These are phyloP conservation scores for Crithidia acanthocephali DNA, from an alignment of 208 protist species.

Conservation along the genomic window DNA sequence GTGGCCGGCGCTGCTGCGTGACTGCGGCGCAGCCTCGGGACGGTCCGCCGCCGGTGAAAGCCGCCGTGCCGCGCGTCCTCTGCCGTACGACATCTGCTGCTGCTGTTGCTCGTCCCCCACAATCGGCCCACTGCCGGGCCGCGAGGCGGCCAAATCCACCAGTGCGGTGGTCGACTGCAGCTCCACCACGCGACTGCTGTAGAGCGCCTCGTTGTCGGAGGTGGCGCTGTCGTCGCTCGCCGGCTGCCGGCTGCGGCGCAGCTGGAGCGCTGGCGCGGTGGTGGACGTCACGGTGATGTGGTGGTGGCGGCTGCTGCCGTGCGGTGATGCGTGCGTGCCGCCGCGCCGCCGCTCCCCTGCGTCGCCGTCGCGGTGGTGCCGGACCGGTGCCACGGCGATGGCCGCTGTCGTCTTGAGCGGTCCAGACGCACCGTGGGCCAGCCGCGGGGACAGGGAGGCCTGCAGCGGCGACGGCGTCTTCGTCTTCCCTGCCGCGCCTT, in stretches of 20 bases:
- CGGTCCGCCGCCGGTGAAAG: background rate
- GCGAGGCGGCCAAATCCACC: constrained; percentile 16
- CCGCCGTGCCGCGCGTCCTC: background rate
- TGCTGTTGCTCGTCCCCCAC: background rate
- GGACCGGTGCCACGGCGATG: too few species aligned
- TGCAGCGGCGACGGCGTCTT: constrained; percentile 6
- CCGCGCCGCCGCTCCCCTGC: background rate
- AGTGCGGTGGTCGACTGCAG: constrained; percentile 38
- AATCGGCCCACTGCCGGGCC: background rate
- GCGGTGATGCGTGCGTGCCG: background rate
- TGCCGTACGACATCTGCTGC: constrained; percentile 2
- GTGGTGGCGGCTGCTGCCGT: constrained; percentile 1
- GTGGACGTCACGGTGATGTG: constrained; percentile 19
- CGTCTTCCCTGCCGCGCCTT: background rate
- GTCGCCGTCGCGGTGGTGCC: background rate
- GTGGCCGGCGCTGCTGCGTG: background rate
- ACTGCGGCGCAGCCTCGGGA: background rate
- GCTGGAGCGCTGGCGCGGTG: constrained; percentile 1
- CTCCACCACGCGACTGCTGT: constrained; percentile 34
- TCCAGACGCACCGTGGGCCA: background rate
- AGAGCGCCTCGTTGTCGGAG: constrained; percentile 16
- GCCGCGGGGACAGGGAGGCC: constrained; percentile 1
- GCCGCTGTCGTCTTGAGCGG: background rate
- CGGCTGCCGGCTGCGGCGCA: constrained; percentile 1
- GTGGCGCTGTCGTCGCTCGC: constrained; percentile 6